phyloP scores from a whole-genome alignment of 2,329 filamentous ascomycete species.

The Whalleya microplaca region DNA sequence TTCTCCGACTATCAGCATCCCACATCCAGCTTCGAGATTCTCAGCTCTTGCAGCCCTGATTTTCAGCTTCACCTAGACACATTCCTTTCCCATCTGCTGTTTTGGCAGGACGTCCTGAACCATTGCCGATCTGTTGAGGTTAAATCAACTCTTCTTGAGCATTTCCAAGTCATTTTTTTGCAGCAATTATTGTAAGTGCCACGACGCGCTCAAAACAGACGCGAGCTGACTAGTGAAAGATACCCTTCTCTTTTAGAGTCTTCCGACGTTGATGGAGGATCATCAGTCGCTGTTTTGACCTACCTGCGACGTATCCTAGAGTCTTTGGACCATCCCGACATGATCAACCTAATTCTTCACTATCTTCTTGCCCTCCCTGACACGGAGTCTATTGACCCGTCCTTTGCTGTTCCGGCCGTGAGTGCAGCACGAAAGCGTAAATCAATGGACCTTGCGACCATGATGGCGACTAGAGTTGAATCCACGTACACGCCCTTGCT shows the following conservation, averaged over 20 bases:
- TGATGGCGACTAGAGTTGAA: conserved; percentile 76
- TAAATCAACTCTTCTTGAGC: conserved; percentile 89
- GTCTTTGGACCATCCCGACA: conserved; percentile 87
- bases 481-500: conserved; percentile 77
- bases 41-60: conserved; percentile 73
- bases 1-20: conserved; percentile 87
- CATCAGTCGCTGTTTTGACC: conserved; percentile 91
- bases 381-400: conserved; percentile 41
- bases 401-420: conserved; percentile 53
- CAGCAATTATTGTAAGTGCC: conserved; percentile 81
- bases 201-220: background rate
- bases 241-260: conserved; percentile 96
- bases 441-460: conserved; percentile 83
- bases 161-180: conserved; percentile 95
- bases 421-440: conserved; percentile 80
- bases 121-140: conserved; percentile 93
- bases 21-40: conserved; percentile 69
- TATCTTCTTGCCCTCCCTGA: conserved; percentile 87
- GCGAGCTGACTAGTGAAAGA: conserved; percentile 48
- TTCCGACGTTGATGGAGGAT: conserved; percentile 94
- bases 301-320: conserved; percentile 91
- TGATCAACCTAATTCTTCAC: conserved; percentile 90
- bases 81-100: conserved; percentile 91
- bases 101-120: conserved; percentile 98
- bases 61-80: conserved; percentile 89